Evolutionary conservation across 768 basidiomycete species (phyloP).

Genomic region (Mycena vitilis): DNA sequence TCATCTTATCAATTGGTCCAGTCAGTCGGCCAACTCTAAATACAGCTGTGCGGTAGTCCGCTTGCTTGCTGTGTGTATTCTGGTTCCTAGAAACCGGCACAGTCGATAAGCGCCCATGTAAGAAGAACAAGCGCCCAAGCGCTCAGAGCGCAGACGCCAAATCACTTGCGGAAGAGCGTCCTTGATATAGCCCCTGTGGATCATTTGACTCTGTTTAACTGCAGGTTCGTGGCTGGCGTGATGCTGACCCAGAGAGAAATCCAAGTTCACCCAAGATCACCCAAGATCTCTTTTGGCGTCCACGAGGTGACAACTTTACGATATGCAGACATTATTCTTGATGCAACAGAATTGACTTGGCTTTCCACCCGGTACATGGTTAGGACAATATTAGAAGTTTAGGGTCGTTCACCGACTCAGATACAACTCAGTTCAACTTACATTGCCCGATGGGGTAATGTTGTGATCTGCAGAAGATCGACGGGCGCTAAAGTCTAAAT

Average conservation of each 20-base stretch:
- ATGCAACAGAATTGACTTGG: not conserved
- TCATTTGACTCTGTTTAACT: constrained; percentile 9
- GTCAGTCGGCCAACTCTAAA: too few species aligned
- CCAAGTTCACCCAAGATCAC: not conserved
- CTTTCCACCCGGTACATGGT: not conserved
- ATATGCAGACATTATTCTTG: too few species aligned
- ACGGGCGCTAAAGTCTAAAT: not conserved
- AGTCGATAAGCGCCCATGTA: not conserved
- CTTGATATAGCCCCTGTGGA: not conserved
- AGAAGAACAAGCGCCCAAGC: not conserved
- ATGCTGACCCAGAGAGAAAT: not conserved
- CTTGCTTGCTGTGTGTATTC: too few species aligned
- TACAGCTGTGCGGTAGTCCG: too few species aligned
- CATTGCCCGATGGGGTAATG: constrained; percentile 1
- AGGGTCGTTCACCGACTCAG: not conserved
- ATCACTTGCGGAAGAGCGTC: not conserved
- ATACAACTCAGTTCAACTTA: not conserved
- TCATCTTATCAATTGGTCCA: too few species aligned
- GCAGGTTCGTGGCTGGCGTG: constrained; percentile 1
- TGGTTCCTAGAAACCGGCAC: not conserved
- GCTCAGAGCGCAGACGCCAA: not conserved
- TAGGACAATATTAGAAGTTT: not conserved
- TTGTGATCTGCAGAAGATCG: too few species aligned
- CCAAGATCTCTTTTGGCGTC: not conserved
- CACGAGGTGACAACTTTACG: too few species aligned